Evolutionary conservation across 441 rosid genomes (phyloP).

Genomic region (Populus trichocarpa): DNA sequence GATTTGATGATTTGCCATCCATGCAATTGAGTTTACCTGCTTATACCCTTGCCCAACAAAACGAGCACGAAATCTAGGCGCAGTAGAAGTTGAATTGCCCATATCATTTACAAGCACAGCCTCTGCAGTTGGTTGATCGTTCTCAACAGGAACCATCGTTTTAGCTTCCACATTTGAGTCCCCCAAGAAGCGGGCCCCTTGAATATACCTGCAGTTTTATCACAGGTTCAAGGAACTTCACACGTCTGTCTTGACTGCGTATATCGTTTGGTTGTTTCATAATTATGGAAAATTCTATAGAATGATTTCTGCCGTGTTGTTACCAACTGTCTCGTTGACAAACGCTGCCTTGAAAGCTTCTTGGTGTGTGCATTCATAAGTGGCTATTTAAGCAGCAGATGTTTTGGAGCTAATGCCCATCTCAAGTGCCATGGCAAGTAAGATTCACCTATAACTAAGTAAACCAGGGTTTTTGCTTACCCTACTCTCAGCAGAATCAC

Average conservation of each 20-base stretch:
- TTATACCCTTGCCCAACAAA: conserved; percentile 91
- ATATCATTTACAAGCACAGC: conserved; percentile 36
- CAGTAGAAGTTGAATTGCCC: conserved; percentile 26
- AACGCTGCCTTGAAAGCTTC: background rate
- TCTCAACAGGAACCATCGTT: conserved; percentile 30
- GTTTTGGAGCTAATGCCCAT: background rate
- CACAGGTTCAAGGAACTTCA: background rate
- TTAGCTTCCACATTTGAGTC: conserved; percentile 39
- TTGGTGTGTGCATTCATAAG: background rate
- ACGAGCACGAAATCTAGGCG: conserved; percentile 57
- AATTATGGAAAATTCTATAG: too few species aligned
- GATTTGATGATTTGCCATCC: background rate
- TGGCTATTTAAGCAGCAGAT: background rate
- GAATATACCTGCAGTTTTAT: conserved; percentile 55
- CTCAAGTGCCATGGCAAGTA: background rate
- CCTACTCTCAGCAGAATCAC: too few species aligned
- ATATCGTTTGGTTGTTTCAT: background rate
- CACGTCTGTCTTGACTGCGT: background rate
- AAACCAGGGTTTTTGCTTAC: too few species aligned
- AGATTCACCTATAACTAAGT: background rate
- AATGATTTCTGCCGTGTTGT: background rate
- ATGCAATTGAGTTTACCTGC: conserved; percentile 44
- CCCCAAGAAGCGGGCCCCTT: conserved; percentile 55
- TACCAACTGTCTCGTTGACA: background rate
- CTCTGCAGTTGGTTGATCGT: conserved; percentile 43